phyloP scores from a whole-genome alignment of 805 yeast genomes.

The Monosporozyma solicola region DNA sequence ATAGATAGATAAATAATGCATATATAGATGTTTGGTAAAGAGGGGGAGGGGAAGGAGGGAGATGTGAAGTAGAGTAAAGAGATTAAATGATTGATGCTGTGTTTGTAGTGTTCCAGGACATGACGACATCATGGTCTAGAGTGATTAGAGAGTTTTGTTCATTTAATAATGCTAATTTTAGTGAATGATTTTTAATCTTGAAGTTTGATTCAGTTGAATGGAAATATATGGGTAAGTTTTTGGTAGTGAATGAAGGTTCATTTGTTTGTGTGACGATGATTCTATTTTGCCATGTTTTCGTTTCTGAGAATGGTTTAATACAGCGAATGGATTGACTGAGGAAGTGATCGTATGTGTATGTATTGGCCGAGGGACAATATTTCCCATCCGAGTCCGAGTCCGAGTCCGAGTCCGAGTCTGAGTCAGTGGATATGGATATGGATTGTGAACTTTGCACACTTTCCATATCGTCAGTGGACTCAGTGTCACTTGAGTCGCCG shows the following conservation, averaged over 20 bases:
- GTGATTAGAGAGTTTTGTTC: slow-evolving; percentile 23
- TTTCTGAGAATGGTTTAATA: slow-evolving; percentile 43
- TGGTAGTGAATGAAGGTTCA: slow-evolving; percentile 19
- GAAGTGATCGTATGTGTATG: slow-evolving; percentile 32
- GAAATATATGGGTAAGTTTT: slow-evolving; percentile 16
- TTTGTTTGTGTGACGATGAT: slow-evolving; percentile 29
- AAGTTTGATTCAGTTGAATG: neutral
- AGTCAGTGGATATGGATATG: neutral
- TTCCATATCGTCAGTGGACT: neutral
- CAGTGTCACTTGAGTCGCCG: too few species aligned
- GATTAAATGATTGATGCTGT: neutral
- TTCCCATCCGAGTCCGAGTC: slow-evolving; percentile 19
- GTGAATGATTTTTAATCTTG: slow-evolving; percentile 18
- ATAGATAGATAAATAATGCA: neutral
- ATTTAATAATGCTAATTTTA: slow-evolving; percentile 21
- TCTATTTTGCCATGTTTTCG: slow-evolving; percentile 47
- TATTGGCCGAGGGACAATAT: slow-evolving; percentile 42
- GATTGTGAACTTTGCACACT: neutral
- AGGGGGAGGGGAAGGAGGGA: too few species aligned
- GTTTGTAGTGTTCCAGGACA: slow-evolving; percentile 4
- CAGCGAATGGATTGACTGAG: slow-evolving; percentile 49
- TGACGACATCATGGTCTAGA: slow-evolving; percentile 6
- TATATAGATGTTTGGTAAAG: neutral
- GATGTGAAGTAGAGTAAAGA: too few species aligned
- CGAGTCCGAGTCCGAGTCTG: neutral